Base-by-base conservation (phyloP, 2,329 filamentous ascomycete species). In the Botryotinia narcissicola region DNA sequence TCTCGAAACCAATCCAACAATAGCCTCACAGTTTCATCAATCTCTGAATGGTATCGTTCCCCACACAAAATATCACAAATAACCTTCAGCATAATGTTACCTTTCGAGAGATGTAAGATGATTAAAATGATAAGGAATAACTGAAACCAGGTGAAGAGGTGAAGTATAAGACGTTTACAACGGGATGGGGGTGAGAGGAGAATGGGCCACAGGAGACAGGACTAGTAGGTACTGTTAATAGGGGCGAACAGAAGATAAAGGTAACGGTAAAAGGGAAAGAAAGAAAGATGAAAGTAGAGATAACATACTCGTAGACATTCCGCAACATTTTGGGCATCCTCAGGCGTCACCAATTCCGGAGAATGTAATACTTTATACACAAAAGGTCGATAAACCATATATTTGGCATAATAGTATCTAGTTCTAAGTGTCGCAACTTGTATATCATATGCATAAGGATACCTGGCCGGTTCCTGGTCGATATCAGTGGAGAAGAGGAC, bases 1-100 rank as follows among this genome's bases (percentile, higher is more conserved):
- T 91, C 89, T 66, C 84, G 80, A 69, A 91, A 82, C 88, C 89
- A 91, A 73, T 89, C 87, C 67, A 90, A 80, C 80, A 89, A 89
- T 67, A 88, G 77, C 6, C 81, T 80, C 1, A 86, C 83, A 22
- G 87, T 89, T 76, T 85, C 81, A 7, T 81, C 79, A n/a, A 83
- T 83, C 64, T 88, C 85, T 25, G 85, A 79, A 73, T 89, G 87
- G 74, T 90, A 88, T 4, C 78, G 78, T 29, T 82, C 80, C 12
- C 84, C 85, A 75, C 85, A 86, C 54, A 87, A 79, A 22, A 84
- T 83, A 22, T 83, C 81, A 59, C 86, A 83, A 73, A 90, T 87
- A 35, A 83, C 81, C 37, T 81, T 77, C 57, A 91, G 78, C 73
- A 87, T 84, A 1, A 84, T 83, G 62, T 87, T 85, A 73, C 87